Conservation (phyloP, 495 filamentous ascomycete genomes). For the Tuber magnatum region DNA sequence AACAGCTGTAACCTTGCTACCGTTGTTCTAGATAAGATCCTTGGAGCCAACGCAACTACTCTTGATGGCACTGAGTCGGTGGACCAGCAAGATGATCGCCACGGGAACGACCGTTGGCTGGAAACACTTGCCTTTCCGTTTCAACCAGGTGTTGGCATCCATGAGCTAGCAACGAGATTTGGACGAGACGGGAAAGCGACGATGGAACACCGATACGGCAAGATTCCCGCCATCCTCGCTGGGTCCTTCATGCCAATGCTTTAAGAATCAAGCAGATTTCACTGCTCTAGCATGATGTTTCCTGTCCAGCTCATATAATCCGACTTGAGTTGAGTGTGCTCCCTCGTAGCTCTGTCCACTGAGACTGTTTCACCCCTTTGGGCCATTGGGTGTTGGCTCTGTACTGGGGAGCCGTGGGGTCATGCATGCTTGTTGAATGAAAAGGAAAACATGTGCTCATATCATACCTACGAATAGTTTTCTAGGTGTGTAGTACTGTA, state of each 20-base stretch:
- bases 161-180: not conserved
- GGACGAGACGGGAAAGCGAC: not conserved
- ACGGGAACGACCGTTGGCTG: not conserved
- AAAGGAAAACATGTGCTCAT: too few species aligned
- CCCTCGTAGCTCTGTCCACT: too few species aligned
- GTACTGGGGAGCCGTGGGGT: too few species aligned
- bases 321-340: too few species aligned
- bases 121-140: conserved; percentile 46
- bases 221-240: conserved; percentile 59
- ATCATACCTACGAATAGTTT: too few species aligned
- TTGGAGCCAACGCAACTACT: conserved; percentile 34
- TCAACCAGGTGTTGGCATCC: conserved; percentile 48
- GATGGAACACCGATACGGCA: conserved; percentile 48
- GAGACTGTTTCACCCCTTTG: too few species aligned
- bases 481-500: too few species aligned
- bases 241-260: conserved; percentile 77
- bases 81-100: not conserved
- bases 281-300: conserved; percentile 71
- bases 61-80: conserved; percentile 25
- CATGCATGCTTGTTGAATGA: too few species aligned
- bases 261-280: conserved; percentile 71
- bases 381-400: too few species aligned
- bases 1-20: conserved; percentile 60
- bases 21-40: conserved; percentile 53
- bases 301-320: conserved; percentile 54